These are phyloP conservation scores for Azolla pinnata DNA, from an alignment of 75 land plant species.

Conservation along the genomic window DNA sequence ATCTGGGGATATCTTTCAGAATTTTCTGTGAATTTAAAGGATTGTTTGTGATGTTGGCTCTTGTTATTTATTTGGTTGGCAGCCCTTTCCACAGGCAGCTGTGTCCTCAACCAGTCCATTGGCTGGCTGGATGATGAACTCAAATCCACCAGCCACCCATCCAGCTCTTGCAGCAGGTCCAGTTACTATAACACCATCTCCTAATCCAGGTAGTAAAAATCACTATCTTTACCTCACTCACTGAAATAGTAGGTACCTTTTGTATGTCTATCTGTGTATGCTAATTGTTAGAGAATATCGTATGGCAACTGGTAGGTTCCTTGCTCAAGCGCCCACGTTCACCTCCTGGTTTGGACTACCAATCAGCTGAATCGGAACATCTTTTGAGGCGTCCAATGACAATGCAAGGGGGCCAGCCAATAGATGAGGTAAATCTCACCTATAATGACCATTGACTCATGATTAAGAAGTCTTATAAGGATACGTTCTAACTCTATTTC, in stretches of 20 bases:
- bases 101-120: slow-evolving; percentile 55
- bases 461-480: not conserved
- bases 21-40: too few species aligned
- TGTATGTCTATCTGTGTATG: too few species aligned
- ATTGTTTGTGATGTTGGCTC: too few species aligned
- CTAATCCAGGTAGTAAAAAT: slow-evolving; percentile 42
- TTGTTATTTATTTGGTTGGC: too few species aligned
- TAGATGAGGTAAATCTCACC: slow-evolving; percentile 4
- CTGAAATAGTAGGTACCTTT: too few species aligned
- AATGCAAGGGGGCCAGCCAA: not conserved
- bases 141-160: slow-evolving; percentile 46
- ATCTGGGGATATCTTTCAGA: too few species aligned
- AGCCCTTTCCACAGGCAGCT: slow-evolving; percentile 65
- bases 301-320: not conserved
- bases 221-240: too few species aligned
- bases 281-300: not conserved
- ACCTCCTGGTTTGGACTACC: slow-evolving; percentile 59
- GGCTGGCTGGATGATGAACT: slow-evolving; percentile 82
- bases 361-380: slow-evolving; percentile 61
- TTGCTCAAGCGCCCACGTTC: slow-evolving; percentile 56
- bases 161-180: slow-evolving; percentile 59
- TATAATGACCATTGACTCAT: not conserved
- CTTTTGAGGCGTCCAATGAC: slow-evolving; percentile 40
- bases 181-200: slow-evolving; percentile 47
- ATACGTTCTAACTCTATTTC: not conserved